phyloP scores from a whole-genome alignment of 805 yeast species.

The Kluyveromyces nonfermentans region DNA sequence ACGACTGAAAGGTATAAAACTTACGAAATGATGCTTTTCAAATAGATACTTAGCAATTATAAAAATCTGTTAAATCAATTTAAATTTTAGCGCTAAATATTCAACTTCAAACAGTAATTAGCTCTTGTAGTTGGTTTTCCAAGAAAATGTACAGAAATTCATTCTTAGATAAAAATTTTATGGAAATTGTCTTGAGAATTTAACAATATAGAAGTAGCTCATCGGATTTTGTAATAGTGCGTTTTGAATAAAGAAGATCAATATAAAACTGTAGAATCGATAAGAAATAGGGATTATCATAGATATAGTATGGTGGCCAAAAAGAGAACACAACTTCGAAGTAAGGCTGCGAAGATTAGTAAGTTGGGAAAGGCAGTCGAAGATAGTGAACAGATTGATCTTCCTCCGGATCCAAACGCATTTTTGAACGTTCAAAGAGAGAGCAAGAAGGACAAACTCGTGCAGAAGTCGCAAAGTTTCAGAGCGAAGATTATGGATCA shows the following conservation, averaged over 20 bases:
- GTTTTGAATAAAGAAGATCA: too few relatives aligned
- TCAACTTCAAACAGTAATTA: too few relatives aligned
- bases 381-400: conserved; percentile 6
- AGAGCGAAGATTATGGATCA: conserved; percentile 15
- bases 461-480: conserved; percentile 31
- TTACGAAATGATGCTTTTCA: too few relatives aligned
- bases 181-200: not conserved
- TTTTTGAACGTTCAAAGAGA: conserved; percentile 44
- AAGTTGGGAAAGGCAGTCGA: conserved; percentile 6
- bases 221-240: conserved; percentile 5
- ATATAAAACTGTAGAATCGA: not conserved
- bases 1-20: not conserved
- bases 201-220: not conserved
- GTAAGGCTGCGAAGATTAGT: conserved; percentile 29
- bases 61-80: too few relatives aligned
- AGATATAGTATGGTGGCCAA: conserved; percentile 31
- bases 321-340: conserved; percentile 38
- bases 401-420: conserved; percentile 34
- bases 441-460: conserved; percentile 45
- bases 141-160: not conserved
- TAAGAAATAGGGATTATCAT: not conserved
- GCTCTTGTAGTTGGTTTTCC: not conserved
- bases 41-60: too few relatives aligned
- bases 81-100: too few relatives aligned
- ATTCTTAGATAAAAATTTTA: too few relatives aligned